Percentiles rank a stretch among this genome's conserved stretches.
phyloP scores from a whole-genome alignment of 352 stramenopile species.

The Phytophthora capsici region DNA sequence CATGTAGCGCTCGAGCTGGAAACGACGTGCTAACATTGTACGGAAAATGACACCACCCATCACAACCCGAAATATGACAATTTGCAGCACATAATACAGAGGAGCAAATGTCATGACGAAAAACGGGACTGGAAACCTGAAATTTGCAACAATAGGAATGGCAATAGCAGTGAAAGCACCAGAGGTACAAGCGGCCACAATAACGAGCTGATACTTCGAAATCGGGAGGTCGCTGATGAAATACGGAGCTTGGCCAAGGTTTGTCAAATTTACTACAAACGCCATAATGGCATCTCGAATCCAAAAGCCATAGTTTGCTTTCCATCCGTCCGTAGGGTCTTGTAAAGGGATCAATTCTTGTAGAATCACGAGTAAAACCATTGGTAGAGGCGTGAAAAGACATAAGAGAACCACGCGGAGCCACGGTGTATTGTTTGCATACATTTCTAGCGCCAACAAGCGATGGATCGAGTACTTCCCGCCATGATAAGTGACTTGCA shows the following conservation, averaged over 20 bases:
- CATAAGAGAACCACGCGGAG: background rate
- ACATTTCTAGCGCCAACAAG: background rate
- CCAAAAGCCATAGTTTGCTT: constrained; percentile 7
- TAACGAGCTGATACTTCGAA: background rate
- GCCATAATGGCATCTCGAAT: constrained; percentile 10
- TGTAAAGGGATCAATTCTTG: constrained; percentile 6
- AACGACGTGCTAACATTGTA: constrained; percentile 1
- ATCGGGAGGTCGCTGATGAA: constrained; percentile 1
- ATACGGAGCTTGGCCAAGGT: constrained; percentile 1
- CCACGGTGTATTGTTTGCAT: background rate
- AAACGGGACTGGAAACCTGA: constrained; percentile 2
- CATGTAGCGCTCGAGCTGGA: constrained; percentile 1
- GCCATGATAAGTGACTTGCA: background rate
- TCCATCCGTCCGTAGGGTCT: background rate
- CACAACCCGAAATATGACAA: constrained; percentile 1
- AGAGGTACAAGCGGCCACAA: background rate
- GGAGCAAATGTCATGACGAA: background rate
- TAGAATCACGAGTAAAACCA: constrained; percentile 2
- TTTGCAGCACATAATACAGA: constrained; percentile 2
- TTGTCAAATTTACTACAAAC: constrained; percentile 6
- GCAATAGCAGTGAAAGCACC: background rate
- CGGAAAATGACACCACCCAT: background rate
- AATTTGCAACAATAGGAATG: constrained; percentile 4
- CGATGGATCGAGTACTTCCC: background rate
- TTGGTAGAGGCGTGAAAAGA: background rate